These are phyloP conservation scores for Chromera velia DNA, from an alignment of 73 alveolate genomes.

Conservation along the genomic window DNA sequence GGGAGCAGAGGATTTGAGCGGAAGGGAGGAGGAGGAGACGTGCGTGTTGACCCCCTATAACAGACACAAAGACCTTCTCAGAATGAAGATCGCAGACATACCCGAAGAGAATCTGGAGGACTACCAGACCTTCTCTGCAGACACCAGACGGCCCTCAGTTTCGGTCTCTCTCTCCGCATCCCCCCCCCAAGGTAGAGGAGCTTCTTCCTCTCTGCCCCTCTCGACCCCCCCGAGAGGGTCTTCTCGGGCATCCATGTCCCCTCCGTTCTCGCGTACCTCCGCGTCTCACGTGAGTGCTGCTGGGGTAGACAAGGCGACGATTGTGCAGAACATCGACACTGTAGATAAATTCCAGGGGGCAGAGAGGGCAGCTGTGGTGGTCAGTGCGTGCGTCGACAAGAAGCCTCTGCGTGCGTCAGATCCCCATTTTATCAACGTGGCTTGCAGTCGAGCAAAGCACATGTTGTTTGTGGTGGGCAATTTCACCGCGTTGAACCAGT, in stretches of 20 bases:
- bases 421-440: conserved; percentile 8
- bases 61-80: neutral
- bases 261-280: no score
- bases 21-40: neutral
- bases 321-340: conserved; percentile 8
- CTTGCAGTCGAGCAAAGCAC: conserved; percentile 2
- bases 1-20: neutral
- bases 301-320: neutral
- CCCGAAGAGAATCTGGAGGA: neutral
- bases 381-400: conserved; percentile 3
- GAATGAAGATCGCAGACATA: neutral
- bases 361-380: neutral
- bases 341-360: conserved; percentile 11
- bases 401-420: neutral
- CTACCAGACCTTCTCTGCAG: neutral
- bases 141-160: neutral
- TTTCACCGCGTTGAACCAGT: no score
- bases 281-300: no score
- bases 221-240: no score
- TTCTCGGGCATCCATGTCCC: no score
- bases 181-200: no score
- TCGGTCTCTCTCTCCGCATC: no score
- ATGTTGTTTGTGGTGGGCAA: conserved; percentile 3
- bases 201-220: no score
- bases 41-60: conserved; percentile 9